These are phyloP conservation scores for Plenodomus biglobosus DNA, from an alignment of 2,329 filamentous ascomycete genomes.

Conservation along the genomic window DNA sequence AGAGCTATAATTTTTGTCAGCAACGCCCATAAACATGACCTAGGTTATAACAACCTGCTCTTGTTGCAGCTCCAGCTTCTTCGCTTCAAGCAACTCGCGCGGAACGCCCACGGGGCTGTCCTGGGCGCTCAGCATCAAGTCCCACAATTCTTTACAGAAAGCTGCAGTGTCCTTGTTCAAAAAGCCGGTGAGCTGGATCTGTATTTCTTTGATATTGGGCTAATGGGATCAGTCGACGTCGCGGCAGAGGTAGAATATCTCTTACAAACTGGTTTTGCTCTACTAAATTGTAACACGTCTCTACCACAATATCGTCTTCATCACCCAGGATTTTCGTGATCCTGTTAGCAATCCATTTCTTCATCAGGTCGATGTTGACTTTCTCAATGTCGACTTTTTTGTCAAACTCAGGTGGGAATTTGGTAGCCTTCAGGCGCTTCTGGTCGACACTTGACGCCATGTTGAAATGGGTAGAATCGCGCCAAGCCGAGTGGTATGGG, in stretches of 20 bases:
- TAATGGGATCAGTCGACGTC: conserved; percentile 45
- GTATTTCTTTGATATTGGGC: conserved; percentile 94
- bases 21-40: neutral
- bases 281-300: conserved; percentile 70
- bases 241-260: conserved; percentile 18
- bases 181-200: conserved; percentile 93
- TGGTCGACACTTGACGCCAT: conserved; percentile 87
- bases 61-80: conserved; percentile 91
- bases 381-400: conserved; percentile 97
- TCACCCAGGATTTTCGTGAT: conserved; percentile 86
- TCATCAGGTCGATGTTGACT: conserved; percentile 96
- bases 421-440: conserved; percentile 86
- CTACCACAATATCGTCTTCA: conserved; percentile 94
- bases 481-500: neutral
- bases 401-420: conserved; percentile 90
- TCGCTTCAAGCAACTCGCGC: conserved; percentile 90
- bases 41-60: conserved; percentile 70
- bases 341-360: conserved; percentile 93
- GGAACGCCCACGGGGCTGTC: conserved; percentile 85
- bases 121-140: conserved; percentile 86
- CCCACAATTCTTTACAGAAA: conserved; percentile 96
- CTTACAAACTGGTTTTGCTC: conserved; percentile 77
- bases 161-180: conserved; percentile 85
- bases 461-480: conserved; percentile 19
- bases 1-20: conserved; percentile 65